Evolutionary conservation across 495 filamentous ascomycete genomes (phyloP).

Genomic region (Hypoxylon rickii): DNA sequence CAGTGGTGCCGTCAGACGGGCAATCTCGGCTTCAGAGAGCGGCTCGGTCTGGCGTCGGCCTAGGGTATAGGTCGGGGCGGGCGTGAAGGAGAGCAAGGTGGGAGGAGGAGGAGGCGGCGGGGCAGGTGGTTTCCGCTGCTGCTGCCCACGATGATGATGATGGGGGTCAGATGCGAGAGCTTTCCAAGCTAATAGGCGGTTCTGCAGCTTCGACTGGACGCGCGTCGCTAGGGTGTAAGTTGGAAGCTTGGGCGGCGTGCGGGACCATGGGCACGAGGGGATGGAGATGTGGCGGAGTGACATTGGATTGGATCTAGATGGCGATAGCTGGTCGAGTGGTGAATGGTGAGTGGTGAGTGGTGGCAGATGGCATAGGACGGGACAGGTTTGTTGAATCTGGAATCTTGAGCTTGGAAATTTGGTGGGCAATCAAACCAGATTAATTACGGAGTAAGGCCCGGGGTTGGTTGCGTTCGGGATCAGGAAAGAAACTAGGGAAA

Average conservation of each 20-base stretch:
- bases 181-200: conserved; percentile 54
- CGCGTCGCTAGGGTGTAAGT: conserved; percentile 46
- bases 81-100: conserved; percentile 81
- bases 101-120: conserved; percentile 59
- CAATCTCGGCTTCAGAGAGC: conserved; percentile 52
- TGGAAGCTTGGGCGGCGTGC: conserved; percentile 45
- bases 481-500: too few relatives aligned
- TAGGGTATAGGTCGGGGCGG: conserved; percentile 84
- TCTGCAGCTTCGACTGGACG: conserved; percentile 48
- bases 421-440: neutral
- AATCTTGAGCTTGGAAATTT: too few relatives aligned
- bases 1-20: conserved; percentile 47
- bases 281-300: conserved; percentile 73
- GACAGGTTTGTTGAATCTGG: too few relatives aligned
- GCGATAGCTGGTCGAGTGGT: too few relatives aligned
- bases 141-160: neutral
- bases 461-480: neutral
- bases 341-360: too few relatives aligned
- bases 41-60: conserved; percentile 76
- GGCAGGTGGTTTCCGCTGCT: conserved; percentile 1
- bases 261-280: conserved; percentile 47
- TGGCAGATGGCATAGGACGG: too few relatives aligned
- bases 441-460: neutral
- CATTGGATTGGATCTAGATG: conserved; percentile 21
- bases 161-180: conserved; percentile 10